Evolutionary conservation across 495 filamentous ascomycete species (phyloP), one percentile per base, ranked within the genome.

Genomic region (Evernia prunastri): DNA sequence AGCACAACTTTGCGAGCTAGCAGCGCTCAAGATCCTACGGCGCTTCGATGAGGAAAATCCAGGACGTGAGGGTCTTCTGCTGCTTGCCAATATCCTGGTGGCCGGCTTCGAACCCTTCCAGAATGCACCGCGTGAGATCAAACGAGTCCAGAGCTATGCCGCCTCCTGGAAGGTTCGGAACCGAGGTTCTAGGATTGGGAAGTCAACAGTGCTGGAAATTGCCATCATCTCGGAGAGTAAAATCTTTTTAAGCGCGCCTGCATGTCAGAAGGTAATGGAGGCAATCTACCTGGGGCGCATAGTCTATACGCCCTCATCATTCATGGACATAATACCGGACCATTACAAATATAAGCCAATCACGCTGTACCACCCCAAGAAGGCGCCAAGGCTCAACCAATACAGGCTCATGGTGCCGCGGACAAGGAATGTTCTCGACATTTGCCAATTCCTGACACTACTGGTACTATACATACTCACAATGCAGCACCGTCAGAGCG

Each of bases 31-130:
- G 39, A 82, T 90, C 20, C 72, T 90, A 43, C 77, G 87, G 25
- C 82, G 84, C 23, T 88, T 82, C 64, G 82, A 88, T 67, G 87
- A 90, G 69, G 84, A 89, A 43, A 80, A 84, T 64, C 77, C 83
- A 33, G 86, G 84, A 18, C 80, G 79, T 2, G 69, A 80, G 25
- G 85, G 85, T 7, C 76, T 90, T 27, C 77, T 89, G n/a, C 75
- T 86, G 12, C 76, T 90, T 23, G 81, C 86, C 3, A 86, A 89
- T 53, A 84, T 89, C n/a, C 76, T 90, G 40, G 83, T 90, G 58
- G 84, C 86, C 31, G 84, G 86, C 20, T 90, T 90, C 67, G 83
- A 88, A 65, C 87, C 87, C 9, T 89, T 90, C 63, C 86, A 88
- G 66, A 81, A 82, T 51, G 86, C 85, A 3, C 87, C 87, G 4